A percentile compares a stretch with the other conserved stretches of the same genome.
Evolutionary conservation across 192 early-diverging fungal genomes (phyloP).

Genomic region (Entomortierella lignicola): DNA sequence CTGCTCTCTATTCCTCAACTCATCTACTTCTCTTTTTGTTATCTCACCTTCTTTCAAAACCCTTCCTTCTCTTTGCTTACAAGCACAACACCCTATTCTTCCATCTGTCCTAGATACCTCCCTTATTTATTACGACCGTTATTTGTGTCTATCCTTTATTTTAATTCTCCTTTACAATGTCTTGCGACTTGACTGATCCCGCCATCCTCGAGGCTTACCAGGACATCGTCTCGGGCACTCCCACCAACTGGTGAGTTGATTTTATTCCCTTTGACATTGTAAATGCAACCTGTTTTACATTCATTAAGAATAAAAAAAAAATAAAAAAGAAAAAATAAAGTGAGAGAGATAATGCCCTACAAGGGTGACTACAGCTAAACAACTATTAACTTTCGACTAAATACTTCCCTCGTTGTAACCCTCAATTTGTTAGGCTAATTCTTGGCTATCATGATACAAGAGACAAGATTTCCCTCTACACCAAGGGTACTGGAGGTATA

Average conservation of each 20-base stretch:
- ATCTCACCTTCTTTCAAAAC: neutral
- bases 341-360: too few relatives aligned
- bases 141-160: neutral
- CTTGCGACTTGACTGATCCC: slow-evolving; percentile 74
- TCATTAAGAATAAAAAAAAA: too few relatives aligned
- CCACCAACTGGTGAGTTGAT: slow-evolving; percentile 68
- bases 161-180: slow-evolving; percentile 54
- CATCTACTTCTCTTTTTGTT: neutral
- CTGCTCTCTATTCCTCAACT: neutral
- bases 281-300: too few relatives aligned
- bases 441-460: slow-evolving; percentile 73
- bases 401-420: too few relatives aligned
- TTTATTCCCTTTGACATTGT: too few relatives aligned
- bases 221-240: slow-evolving; percentile 62
- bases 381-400: too few relatives aligned
- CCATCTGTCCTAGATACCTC: neutral
- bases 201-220: slow-evolving; percentile 67
- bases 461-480: slow-evolving; percentile 72
- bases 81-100: neutral
- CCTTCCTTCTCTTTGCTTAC: neutral
- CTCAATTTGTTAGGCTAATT: slow-evolving; percentile 65
- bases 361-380: too few relatives aligned
- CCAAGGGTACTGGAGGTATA: slow-evolving; percentile 64
- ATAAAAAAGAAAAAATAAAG: too few relatives aligned
- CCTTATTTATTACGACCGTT: neutral